A percentile compares a stretch with the other conserved stretches of the same genome.
Conservation (phyloP, 495 filamentous ascomycete genomes). For the Hypoxylon subgilvum region DNA sequence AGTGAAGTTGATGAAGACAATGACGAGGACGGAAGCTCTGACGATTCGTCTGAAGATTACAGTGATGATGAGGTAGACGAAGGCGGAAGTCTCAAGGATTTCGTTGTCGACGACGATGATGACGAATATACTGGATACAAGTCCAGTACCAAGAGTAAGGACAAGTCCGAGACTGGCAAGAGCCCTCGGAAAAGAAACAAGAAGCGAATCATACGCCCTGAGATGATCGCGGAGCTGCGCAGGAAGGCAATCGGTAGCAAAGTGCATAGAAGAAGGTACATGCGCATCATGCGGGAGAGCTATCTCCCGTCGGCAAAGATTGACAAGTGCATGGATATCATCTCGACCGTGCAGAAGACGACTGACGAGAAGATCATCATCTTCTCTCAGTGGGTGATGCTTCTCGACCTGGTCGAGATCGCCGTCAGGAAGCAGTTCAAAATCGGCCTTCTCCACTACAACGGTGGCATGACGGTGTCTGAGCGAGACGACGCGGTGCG, state of each 20-base stretch:
- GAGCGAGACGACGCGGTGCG: constrained; percentile 73
- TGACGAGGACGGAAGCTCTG: constrained; percentile 39
- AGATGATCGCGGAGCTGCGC: no score
- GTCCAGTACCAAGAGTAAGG: neutral
- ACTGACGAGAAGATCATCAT: constrained; percentile 80
- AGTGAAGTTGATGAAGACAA: constrained; percentile 31
- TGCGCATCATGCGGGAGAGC: constrained; percentile 71
- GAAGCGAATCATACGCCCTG: no score
- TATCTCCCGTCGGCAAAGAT: constrained; percentile 82
- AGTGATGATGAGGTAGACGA: constrained; percentile 48
- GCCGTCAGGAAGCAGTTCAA: constrained; percentile 62
- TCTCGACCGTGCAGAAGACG: constrained; percentile 49
- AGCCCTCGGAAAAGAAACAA: no score
- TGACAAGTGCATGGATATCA: constrained; percentile 72
- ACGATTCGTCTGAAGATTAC: constrained; percentile 37
- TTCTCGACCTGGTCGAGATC: constrained; percentile 85
- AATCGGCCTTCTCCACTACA: constrained; percentile 70
- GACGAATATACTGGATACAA: constrained; percentile 14
- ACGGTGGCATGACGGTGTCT: constrained; percentile 76
- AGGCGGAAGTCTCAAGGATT: constrained; percentile 58
- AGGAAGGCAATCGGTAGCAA: constrained; percentile 66
- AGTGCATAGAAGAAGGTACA: constrained; percentile 63
- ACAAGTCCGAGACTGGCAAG: no score
- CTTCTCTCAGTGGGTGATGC: constrained; percentile 87
- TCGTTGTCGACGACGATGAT: constrained; percentile 60